Conservation (phyloP, 176 grass and related monocot genomes). For the Paspalum vaginatum region DNA sequence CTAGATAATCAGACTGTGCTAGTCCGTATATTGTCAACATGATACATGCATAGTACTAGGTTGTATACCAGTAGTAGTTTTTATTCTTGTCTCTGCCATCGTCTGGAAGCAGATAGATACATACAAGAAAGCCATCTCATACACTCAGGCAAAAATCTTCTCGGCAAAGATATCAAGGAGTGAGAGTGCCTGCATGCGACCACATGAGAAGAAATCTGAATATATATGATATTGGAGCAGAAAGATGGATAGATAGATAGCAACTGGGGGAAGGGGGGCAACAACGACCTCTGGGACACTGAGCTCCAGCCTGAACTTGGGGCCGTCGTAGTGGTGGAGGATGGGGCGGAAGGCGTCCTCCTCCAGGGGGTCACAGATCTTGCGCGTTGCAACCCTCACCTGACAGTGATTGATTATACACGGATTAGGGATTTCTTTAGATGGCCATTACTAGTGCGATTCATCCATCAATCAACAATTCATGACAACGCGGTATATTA, state of each 20-base stretch:
- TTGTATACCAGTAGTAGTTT: too few relatives aligned
- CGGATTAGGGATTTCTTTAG: too few relatives aligned
- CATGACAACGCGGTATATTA: too few relatives aligned
- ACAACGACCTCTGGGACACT: constrained; percentile 72
- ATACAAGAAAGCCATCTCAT: background rate
- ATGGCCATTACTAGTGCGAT: too few relatives aligned
- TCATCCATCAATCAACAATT: too few relatives aligned
- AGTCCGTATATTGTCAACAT: too few relatives aligned
- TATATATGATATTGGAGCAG: background rate
- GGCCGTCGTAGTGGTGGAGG: constrained; percentile 98
- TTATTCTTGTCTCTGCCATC: too few relatives aligned
- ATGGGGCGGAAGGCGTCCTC: constrained; percentile 97
- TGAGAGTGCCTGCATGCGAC: constrained; percentile 36
- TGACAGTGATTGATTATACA: background rate
- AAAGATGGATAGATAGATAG: background rate
- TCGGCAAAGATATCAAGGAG: constrained; percentile 40
- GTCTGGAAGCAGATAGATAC: background rate
- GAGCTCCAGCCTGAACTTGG: constrained; percentile 94
- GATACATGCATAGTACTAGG: too few relatives aligned
- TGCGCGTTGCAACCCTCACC: constrained; percentile 81
- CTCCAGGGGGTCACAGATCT: constrained; percentile 83
- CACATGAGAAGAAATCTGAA: background rate
- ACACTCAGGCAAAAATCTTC: constrained; percentile 28
- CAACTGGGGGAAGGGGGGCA: too few relatives aligned
- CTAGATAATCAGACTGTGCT: too few relatives aligned